Conservation (phyloP, 2,329 filamentous ascomycete species). For the Aureobasidium sp. region DNA sequence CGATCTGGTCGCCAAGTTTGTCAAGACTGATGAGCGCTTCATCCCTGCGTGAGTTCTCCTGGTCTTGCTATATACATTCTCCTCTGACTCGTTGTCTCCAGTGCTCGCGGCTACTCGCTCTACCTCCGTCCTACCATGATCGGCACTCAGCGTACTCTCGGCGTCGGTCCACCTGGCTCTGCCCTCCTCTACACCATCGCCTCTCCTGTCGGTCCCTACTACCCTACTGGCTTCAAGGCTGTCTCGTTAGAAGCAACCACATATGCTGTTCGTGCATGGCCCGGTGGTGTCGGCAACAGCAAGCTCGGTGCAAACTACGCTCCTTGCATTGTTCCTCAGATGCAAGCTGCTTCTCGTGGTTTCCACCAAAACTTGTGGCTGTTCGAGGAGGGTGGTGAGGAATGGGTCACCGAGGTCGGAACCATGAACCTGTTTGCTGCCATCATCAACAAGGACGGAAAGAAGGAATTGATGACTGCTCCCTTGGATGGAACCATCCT, state of each 20-base stretch:
- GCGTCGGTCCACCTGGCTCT: conserved; percentile 83
- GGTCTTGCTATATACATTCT: neutral
- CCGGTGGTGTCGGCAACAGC: conserved; percentile 94
- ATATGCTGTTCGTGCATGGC: conserved; percentile 95
- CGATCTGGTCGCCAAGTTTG: conserved; percentile 72
- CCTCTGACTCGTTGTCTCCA: neutral
- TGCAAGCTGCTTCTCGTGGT: conserved; percentile 80
- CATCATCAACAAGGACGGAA: conserved; percentile 73
- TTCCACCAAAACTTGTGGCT: conserved; percentile 99
- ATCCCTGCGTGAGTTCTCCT: conserved; percentile 60
- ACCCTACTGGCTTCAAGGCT: conserved; percentile 97
- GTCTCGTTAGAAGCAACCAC: conserved; percentile 91
- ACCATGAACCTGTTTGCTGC: conserved; percentile 98
- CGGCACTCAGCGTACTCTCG: conserved; percentile 88
- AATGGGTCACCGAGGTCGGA: conserved; percentile 93
- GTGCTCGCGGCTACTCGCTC: conserved; percentile 66
- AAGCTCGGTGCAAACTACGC: conserved; percentile 99
- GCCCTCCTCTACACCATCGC: conserved; percentile 93
- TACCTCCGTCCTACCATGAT: conserved; percentile 97
- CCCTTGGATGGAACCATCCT: conserved; percentile 95
- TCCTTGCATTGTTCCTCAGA: conserved; percentile 95
- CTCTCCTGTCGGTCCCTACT: conserved; percentile 94
- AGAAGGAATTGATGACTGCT: conserved; percentile 89
- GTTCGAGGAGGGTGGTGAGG: conserved; percentile 63
- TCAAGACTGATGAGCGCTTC: conserved; percentile 75